These are phyloP conservation scores for Colletotrichum scovillei DNA, from an alignment of 2,329 filamentous ascomycete genomes.

Conservation along the genomic window DNA sequence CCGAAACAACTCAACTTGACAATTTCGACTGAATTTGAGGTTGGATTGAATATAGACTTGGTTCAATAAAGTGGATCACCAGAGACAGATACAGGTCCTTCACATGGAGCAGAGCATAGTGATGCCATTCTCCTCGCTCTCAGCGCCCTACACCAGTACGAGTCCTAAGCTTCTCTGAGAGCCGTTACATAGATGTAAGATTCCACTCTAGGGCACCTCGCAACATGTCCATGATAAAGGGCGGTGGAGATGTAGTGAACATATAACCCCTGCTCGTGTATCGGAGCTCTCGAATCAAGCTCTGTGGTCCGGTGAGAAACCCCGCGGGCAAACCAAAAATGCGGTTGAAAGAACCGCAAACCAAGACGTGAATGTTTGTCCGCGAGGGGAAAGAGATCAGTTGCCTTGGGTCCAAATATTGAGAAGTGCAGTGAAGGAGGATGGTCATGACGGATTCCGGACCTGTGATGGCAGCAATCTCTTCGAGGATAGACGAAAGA, in stretches of 20 bases:
- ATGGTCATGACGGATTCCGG: constrained; percentile 24
- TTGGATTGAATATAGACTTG: too few relatives aligned
- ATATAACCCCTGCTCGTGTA: constrained; percentile 31
- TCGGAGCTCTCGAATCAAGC: constrained; percentile 29
- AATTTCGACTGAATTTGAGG: too few relatives aligned
- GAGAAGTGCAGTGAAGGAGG: constrained; percentile 24
- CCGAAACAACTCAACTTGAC: too few relatives aligned
- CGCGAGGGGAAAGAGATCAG: neutral
- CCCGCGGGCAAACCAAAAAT: constrained; percentile 23
- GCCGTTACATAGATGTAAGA: neutral
- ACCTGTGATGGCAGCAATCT: constrained; percentile 1
- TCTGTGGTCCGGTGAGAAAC: constrained; percentile 25
- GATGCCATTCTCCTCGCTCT: too few relatives aligned
- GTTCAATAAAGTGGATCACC: too few relatives aligned
- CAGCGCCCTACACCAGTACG: too few relatives aligned
- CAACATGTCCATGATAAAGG: constrained; percentile 31
- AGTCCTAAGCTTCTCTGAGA: too few relatives aligned
- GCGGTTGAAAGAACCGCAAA: constrained; percentile 25
- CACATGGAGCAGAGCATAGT: too few relatives aligned
- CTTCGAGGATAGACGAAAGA: constrained; percentile 4
- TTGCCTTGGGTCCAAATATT: constrained; percentile 3
- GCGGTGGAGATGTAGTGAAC: constrained; percentile 30
- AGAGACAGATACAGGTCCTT: too few relatives aligned
- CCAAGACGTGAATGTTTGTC: constrained; percentile 2
- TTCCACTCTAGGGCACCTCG: neutral